Evolutionary conservation across 352 stramenopile species (phyloP).

Genomic region (Globisporangium nodosum): DNA sequence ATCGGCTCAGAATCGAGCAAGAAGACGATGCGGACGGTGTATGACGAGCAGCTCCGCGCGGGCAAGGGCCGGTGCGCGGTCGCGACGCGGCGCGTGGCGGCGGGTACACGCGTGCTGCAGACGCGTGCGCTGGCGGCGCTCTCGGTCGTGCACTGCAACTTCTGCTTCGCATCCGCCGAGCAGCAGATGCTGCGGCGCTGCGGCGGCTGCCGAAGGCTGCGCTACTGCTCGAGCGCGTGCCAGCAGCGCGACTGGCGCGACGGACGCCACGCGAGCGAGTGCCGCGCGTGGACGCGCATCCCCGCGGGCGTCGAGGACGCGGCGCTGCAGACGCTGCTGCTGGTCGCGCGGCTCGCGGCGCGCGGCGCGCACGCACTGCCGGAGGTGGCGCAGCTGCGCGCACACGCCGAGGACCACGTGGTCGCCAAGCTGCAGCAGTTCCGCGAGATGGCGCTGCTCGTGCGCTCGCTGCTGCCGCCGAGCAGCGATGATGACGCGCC

Average conservation of each 20-base stretch:
- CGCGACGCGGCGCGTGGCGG: conserved; percentile 20
- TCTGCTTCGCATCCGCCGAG: conserved; percentile 27
- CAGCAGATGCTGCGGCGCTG: conserved; percentile 18
- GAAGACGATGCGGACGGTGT: neutral
- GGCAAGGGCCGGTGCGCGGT: conserved; percentile 44
- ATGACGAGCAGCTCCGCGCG: conserved; percentile 18
- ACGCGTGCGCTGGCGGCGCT: conserved; percentile 24
- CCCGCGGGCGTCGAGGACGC: conserved; percentile 4
- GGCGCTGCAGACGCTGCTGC: conserved; percentile 42
- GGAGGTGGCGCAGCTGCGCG: conserved; percentile 15
- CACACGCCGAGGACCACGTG: conserved; percentile 47
- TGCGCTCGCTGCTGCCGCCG: conserved; percentile 41
- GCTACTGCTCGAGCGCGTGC: conserved; percentile 64
- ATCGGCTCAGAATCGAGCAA: neutral
- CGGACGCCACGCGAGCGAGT: conserved; percentile 42
- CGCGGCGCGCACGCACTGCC: conserved; percentile 21
- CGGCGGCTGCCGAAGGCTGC: conserved; percentile 45
- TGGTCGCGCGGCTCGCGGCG: conserved; percentile 41
- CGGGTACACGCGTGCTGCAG: conserved; percentile 28
- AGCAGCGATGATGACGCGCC: conserved; percentile 19
- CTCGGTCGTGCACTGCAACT: conserved; percentile 37
- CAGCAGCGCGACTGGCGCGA: conserved; percentile 52
- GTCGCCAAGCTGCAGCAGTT: conserved; percentile 32
- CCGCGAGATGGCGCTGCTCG: conserved; percentile 52
- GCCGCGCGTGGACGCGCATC: conserved; percentile 34